A percentile compares a stretch with the other conserved stretches of the same genome.
phyloP scores from a whole-genome alignment of 2,329 filamentous ascomycete genomes.

The Orbilia brochopaga region DNA sequence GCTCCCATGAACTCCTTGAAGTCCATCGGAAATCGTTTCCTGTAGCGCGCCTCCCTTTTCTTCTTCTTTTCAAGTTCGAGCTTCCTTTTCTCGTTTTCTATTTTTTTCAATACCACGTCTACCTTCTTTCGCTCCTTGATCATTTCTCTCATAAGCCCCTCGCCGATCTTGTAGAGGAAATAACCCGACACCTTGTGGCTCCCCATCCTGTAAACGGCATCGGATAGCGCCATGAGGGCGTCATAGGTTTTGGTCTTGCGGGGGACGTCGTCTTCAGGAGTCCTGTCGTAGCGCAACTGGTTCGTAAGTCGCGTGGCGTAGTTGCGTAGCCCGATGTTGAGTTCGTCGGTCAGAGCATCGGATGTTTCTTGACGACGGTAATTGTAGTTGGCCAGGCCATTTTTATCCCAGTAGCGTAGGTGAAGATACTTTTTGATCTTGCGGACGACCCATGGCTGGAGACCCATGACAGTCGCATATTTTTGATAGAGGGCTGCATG shows the following conservation, averaged over 20 bases:
- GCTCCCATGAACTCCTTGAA: too few relatives aligned
- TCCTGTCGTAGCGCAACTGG: not conserved
- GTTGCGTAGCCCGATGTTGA: conserved; percentile 32
- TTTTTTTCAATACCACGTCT: not conserved
- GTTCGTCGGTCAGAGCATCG: conserved; percentile 21
- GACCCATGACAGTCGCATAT: conserved; percentile 20
- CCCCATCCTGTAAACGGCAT: conserved; percentile 20
- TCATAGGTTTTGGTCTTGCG: conserved; percentile 16
- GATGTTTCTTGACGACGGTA: conserved; percentile 3
- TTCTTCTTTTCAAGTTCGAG: not conserved
- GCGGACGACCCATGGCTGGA: conserved; percentile 24
- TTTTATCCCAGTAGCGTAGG: conserved; percentile 15
- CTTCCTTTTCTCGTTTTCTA: not conserved
- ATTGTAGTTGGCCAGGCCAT: conserved; percentile 6
- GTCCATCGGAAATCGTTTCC: too few relatives aligned
- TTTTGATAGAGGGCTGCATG: not conserved
- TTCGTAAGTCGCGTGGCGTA: conserved; percentile 14
- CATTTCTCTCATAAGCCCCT: conserved; percentile 26
- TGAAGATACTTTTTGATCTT: conserved; percentile 13
- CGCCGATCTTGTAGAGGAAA: conserved; percentile 30
- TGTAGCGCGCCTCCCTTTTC: not conserved
- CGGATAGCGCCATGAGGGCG: conserved; percentile 20
- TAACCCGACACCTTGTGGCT: conserved; percentile 27
- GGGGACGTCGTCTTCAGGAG: not conserved
- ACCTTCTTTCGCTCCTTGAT: conserved; percentile 11